Evolutionary conservation across 2,329 filamentous ascomycete species (phyloP).

Genomic region (Calonectria pauciramosa): DNA sequence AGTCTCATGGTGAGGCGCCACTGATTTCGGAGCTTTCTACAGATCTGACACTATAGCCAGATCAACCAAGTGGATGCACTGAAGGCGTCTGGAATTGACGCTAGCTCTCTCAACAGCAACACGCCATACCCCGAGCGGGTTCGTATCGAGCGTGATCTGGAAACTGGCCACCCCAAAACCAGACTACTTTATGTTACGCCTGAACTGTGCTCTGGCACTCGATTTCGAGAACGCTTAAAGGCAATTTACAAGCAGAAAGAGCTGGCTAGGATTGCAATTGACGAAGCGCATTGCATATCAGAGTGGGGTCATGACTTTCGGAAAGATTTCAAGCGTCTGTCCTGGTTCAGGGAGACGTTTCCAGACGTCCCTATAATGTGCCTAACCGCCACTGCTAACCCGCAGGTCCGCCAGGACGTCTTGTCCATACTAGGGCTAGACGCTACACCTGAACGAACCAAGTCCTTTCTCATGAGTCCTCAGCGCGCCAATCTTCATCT

Average conservation of each 20-base stretch:
- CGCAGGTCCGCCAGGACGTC: constrained; percentile 85
- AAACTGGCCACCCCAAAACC: constrained; percentile 87
- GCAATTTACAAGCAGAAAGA: constrained; percentile 85
- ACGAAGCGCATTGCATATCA: constrained; percentile 97
- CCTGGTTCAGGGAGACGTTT: constrained; percentile 86
- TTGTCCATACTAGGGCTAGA: constrained; percentile 80
- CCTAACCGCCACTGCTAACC: constrained; percentile 91
- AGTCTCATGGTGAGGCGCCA: constrained; percentile 82
- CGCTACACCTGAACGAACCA: constrained; percentile 68
- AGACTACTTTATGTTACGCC: constrained; percentile 94
- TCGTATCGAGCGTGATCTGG: constrained; percentile 83
- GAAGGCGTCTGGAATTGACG: constrained; percentile 79
- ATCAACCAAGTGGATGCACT: constrained; percentile 93
- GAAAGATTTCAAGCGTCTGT: constrained; percentile 88
- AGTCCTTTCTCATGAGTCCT: constrained; percentile 86
- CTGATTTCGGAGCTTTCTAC: constrained; percentile 1
- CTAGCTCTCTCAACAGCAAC: constrained; percentile 89
- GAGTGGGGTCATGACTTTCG: constrained; percentile 99
- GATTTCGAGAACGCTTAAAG: constrained; percentile 81
- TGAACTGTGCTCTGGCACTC: constrained; percentile 83
- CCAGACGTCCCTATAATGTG: constrained; percentile 92
- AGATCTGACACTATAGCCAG: constrained; percentile 56
- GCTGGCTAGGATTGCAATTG: constrained; percentile 88
- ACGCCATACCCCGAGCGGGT: constrained; percentile 76
- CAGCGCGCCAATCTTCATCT: constrained; percentile 90